A percentile compares a stretch with the other conserved stretches of the same genome.
These are phyloP conservation scores for Apocynum venetum DNA, from an alignment of 257 asterid genomes.

Conservation along the genomic window DNA sequence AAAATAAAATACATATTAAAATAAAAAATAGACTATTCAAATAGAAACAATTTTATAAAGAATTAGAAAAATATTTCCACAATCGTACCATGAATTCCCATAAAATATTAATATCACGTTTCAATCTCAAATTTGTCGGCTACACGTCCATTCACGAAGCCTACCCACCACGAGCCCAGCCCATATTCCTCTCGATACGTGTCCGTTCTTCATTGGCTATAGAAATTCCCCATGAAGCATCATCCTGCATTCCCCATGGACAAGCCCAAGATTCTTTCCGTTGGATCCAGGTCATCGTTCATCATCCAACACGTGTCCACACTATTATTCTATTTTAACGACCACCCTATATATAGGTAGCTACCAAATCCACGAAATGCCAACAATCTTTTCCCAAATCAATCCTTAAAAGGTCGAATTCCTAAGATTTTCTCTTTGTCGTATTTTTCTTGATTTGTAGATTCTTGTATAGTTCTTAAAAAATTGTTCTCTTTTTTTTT, in stretches of 20 bases:
- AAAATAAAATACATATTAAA: too few relatives aligned
- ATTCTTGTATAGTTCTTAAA: constrained; percentile 12
- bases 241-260: constrained; percentile 9
- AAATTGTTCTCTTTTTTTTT: neutral
- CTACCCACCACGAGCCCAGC: constrained; percentile 17
- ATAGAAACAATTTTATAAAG: too few relatives aligned
- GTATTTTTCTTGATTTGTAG: neutral
- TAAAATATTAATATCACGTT: constrained; percentile 9
- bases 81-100: neutral
- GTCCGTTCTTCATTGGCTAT: constrained; percentile 17
- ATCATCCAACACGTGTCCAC: constrained; percentile 33
- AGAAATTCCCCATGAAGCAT: constrained; percentile 19
- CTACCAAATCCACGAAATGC: constrained; percentile 11
- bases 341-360: constrained; percentile 14
- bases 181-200: constrained; percentile 26
- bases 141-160: constrained; percentile 38
- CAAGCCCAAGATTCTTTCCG: neutral
- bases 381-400: neutral
- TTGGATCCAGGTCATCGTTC: constrained; percentile 11
- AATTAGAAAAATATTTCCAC: neutral
- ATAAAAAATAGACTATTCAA: too few relatives aligned
- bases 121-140: constrained; percentile 45
- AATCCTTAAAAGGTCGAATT: constrained; percentile 8
- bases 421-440: neutral
- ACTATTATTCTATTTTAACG: neutral